Base-by-base conservation (phyloP, 345 rosid species). In the Trapa bicornis region DNA sequence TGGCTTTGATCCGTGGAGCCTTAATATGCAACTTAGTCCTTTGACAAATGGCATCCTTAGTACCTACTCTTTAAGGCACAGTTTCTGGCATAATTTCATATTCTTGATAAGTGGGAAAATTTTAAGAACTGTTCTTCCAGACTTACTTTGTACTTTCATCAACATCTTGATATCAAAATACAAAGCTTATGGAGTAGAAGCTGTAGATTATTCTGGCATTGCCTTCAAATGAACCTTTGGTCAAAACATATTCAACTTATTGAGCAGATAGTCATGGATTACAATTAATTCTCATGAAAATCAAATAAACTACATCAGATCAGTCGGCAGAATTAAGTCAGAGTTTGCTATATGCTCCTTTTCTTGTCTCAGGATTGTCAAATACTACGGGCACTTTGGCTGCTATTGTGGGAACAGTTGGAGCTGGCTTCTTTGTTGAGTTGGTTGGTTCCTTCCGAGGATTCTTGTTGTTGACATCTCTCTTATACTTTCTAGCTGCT, bases 361-460 rank as follows among this genome's bases (percentile, higher is more conserved):
- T 66, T 65, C 62, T 79, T 70, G 67, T 68, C 73, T n/a, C 72
- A 93, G 98, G 98, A 75, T 75, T 94, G 48, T 81, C 96, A 63
- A 87, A 87, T 67, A 87, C 99, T 43, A 96, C 85, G 5, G 97
- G 96, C 50, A 94, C 96, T 33, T 68, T 81, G 41, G 96, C 97
- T 42, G 99, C 99, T 57, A 90, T 94, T 77, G 60, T 87, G 68
- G 99, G 99, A 65, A 90, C 99, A 9, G 89, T 94, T 69, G 97
- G 99, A 79, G 82, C 91, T 75, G 97, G 97, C 71, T 94, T 83
- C 82, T 94, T 90, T 74, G 97, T 88, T 33, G 97, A 94, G 68
- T 69, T 83, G 53, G 80, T 87, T 45, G 97, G 99, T 56, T 94
- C 99, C 15, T 94, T 94, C 82, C 87, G 72, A 79, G 99, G 96